phyloP scores from a whole-genome alignment of 225 moss, liverwort and hornwort genomes.

The Physcomitrellopsis africana region DNA sequence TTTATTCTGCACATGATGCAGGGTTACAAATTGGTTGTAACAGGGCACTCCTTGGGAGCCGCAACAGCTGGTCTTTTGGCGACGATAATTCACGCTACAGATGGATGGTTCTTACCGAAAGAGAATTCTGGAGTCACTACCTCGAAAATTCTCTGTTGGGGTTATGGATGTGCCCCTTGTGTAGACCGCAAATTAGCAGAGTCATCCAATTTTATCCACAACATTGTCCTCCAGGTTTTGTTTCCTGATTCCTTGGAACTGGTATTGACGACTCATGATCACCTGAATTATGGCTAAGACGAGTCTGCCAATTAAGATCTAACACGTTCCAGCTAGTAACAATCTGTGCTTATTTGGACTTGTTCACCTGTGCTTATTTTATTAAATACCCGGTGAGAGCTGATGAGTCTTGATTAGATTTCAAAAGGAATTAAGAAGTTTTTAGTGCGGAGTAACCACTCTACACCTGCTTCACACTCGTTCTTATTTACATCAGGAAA shows the following conservation, averaged over 20 bases:
- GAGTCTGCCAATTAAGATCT: neutral
- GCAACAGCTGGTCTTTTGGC: constrained; percentile 36
- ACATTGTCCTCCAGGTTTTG: constrained; percentile 69
- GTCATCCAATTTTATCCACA: constrained; percentile 49
- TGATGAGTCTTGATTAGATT: neutral
- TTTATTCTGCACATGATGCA: neutral
- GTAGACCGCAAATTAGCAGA: constrained; percentile 63
- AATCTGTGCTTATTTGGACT: neutral
- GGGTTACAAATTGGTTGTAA: constrained; percentile 37
- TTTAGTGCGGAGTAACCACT: neutral
- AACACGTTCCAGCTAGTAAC: neutral
- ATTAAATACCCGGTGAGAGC: neutral
- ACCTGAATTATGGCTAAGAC: neutral
- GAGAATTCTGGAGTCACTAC: constrained; percentile 43
- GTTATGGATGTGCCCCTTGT: constrained; percentile 77
- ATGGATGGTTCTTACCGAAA: constrained; percentile 37
- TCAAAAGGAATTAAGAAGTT: neutral
- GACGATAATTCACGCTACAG: constrained; percentile 31
- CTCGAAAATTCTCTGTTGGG: constrained; percentile 62
- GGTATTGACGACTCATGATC: neutral
- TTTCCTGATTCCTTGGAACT: neutral
- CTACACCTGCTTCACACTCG: neutral
- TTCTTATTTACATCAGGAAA: constrained; percentile 11
- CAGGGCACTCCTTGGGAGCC: constrained; percentile 40
- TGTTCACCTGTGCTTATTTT: neutral